Evolutionary conservation across 106 monocot genomes (phyloP).

Genomic region (Phalaenopsis aphrodite): DNA sequence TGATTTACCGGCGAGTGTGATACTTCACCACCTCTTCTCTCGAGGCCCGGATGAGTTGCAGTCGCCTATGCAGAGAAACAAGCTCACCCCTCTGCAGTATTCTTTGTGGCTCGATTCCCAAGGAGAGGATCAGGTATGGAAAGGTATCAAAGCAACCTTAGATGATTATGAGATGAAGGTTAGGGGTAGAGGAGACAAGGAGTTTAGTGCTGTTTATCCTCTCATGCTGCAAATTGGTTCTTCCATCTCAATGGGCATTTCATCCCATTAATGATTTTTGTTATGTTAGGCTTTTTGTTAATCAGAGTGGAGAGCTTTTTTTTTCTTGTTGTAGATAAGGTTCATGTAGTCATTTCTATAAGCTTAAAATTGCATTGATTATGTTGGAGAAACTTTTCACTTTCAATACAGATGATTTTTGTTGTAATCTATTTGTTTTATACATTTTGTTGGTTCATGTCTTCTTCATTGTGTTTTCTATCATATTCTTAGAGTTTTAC

Average conservation of each 20-base stretch:
- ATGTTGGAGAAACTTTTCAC: neutral
- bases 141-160: conserved; percentile 77
- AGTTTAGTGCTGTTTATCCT: conserved; percentile 58
- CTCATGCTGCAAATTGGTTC: conserved; percentile 89
- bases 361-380: neutral
- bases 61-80: conserved; percentile 82
- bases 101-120: conserved; percentile 95
- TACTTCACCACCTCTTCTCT: conserved; percentile 89
- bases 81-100: conserved; percentile 68
- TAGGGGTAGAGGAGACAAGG: conserved; percentile 48
- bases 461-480: no score
- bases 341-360: neutral
- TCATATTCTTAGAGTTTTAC: no score
- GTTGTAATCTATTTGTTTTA: no score
- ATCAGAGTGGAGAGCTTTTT: no score
- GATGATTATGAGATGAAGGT: conserved; percentile 75
- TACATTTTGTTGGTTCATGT: no score
- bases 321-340: neutral
- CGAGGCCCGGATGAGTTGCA: conserved; percentile 76
- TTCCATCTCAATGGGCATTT: conserved; percentile 1
- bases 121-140: conserved; percentile 89
- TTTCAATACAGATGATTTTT: neutral
- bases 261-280: neutral
- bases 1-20: conserved; percentile 65
- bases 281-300: neutral